Evolutionary conservation across 2,329 filamentous ascomycete genomes (phyloP).

Genomic region (Fusarium sp.): DNA sequence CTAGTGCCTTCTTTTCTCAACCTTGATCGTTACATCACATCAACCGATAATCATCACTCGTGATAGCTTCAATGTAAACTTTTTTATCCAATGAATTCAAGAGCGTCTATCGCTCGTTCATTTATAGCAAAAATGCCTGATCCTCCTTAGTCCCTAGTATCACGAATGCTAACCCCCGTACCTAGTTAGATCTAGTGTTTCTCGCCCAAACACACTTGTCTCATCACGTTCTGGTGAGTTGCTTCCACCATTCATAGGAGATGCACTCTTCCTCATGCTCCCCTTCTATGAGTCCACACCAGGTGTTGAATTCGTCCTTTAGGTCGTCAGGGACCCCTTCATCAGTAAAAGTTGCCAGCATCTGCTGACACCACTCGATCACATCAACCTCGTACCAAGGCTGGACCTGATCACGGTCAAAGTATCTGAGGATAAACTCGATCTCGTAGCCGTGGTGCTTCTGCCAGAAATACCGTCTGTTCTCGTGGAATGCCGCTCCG

Average conservation of each 20-base stretch:
- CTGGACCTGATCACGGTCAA: neutral
- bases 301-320: accelerated
- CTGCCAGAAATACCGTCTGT: neutral
- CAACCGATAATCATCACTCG: neutral
- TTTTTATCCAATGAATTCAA: neutral
- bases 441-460: neutral
- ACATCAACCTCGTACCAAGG: neutral
- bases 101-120: neutral
- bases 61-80: neutral
- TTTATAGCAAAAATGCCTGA: too few relatives aligned
- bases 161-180: neutral
- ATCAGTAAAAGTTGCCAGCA: neutral
- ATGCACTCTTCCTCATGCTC: neutral
- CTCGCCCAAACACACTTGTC: neutral
- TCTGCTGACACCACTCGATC: neutral
- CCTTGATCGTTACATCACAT: neutral
- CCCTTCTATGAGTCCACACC: neutral
- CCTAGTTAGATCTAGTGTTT: neutral
- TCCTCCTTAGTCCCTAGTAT: neutral
- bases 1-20: neutral
- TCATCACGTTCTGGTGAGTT: neutral
- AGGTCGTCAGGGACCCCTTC: neutral
- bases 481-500: accelerated
- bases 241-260: neutral
- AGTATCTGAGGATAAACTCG: neutral